Evolutionary conservation across 441 rosid species (phyloP), one percentile per base, ranked within the genome.

Genomic region (Codiaeum variegatum): DNA sequence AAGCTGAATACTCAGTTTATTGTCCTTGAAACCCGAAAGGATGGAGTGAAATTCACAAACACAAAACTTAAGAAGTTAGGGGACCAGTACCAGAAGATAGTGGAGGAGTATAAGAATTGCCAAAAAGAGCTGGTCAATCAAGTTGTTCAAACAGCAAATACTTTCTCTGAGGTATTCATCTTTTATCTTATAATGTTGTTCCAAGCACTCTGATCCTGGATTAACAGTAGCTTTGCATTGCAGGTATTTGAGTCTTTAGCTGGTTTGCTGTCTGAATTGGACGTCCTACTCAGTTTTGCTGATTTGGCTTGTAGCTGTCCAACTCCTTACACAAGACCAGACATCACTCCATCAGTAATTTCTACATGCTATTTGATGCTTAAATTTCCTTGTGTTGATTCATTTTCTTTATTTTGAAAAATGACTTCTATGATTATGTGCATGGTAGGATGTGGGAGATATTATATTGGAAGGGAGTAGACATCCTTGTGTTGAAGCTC

Each of bases 401-500:
- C 47, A 28, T 58, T 36, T 66, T 75, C 44, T 69, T 29, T 77
- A 32, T 65, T 69, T 59, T 46, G 29, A 10, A 73, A 52, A 73
- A 21, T 69, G 47, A 67, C 73, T 42, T 69, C 54, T 54, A 28
- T 54, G 38, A 9, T 65, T 62, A 49, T 77, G 58, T 67, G 63
- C 42, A 49, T 75, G 73, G 77, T 74, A 96, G 99, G 95, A 90
- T 77, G 86, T 73, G 52, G 98, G 99, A 59, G 91, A 91, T 74
- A 89, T 96, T 66, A 75, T 96, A 75, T 79, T 96, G 78, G 92
- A 87, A 90, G 98, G 95, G 75, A 87, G 98, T 75, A 83, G 99
- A 75, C 99, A 96, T 83, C 99, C 99, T 46, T 96, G 99, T 71
- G 99, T 96, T 75, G 99, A 93, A 83, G 99, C 99, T 76, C 98